Percentiles rank a stretch among this genome's conserved stretches.
phyloP scores from a whole-genome alignment of 495 filamentous ascomycete genomes.

The Aspergillus hancockii region DNA sequence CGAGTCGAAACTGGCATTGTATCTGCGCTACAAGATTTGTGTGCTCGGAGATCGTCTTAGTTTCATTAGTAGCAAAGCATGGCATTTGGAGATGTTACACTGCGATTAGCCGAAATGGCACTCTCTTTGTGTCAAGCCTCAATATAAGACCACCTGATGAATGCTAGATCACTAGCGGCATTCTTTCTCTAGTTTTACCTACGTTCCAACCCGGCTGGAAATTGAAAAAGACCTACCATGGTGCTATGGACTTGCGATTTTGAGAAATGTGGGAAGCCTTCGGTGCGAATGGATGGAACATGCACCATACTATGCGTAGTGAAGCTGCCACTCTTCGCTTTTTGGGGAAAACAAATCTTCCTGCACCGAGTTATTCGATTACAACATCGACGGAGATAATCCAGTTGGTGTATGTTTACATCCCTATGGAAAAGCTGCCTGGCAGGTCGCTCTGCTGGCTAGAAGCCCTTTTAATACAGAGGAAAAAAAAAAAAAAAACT shows the following conservation, averaged over 20 bases:
- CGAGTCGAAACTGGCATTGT: too few species aligned
- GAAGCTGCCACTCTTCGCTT: slow-evolving; percentile 37
- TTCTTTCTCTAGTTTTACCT: too few species aligned
- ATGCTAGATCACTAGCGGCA: too few species aligned
- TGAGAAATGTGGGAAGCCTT: slow-evolving; percentile 24
- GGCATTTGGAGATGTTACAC: too few species aligned
- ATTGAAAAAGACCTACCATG: too few species aligned
- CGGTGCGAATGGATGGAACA: slow-evolving; percentile 33
- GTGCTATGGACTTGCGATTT: slow-evolving; percentile 35
- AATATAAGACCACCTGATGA: too few species aligned
- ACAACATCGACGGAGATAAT: slow-evolving; percentile 28
- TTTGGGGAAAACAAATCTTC: slow-evolving; percentile 30
- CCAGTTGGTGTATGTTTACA: slow-evolving; percentile 37
- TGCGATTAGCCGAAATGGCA: too few species aligned
- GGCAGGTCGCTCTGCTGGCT: slow-evolving; percentile 38
- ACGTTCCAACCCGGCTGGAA: too few species aligned
- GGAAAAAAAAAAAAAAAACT: slow-evolving; percentile 35
- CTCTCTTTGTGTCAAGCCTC: too few species aligned
- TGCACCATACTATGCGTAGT: slow-evolving; percentile 34
- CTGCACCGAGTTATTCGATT: slow-evolving; percentile 32
- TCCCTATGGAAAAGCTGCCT: slow-evolving; percentile 46
- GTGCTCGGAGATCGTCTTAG: too few species aligned
- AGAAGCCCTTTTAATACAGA: slow-evolving; percentile 24
- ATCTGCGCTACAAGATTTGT: too few species aligned
- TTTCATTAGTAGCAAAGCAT: too few species aligned